Conservation (phyloP, 805 yeast genomes). For the Vanderwaltozyma yarrowii region DNA sequence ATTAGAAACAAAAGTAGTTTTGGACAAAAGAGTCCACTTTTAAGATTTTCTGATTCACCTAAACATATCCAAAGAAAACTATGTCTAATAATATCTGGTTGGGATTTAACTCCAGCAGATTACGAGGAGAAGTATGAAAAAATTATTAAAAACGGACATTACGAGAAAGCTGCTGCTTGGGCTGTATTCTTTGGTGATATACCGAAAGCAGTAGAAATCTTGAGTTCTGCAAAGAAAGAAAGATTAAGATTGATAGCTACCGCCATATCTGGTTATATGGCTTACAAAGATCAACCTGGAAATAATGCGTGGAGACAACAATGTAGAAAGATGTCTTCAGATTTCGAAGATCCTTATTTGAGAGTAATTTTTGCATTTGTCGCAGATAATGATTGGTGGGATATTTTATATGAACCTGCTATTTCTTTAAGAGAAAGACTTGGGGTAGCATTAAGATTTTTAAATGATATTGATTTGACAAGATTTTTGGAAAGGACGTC, state of each 20-base stretch:
- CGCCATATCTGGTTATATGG: slow-evolving; percentile 81
- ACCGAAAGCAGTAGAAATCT: slow-evolving; percentile 65
- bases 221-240: slow-evolving; percentile 64
- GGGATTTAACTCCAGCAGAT: slow-evolving; percentile 73
- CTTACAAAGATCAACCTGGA: slow-evolving; percentile 29
- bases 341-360: slow-evolving; percentile 78
- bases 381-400: slow-evolving; percentile 95
- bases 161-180: slow-evolving; percentile 95
- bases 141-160: slow-evolving; percentile 47
- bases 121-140: slow-evolving; percentile 56
- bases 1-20: slow-evolving; percentile 17
- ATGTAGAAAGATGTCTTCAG: slow-evolving; percentile 81
- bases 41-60: slow-evolving; percentile 18
- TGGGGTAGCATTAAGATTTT: slow-evolving; percentile 81
- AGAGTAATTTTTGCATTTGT: slow-evolving; percentile 89
- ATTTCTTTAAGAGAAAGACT: slow-evolving; percentile 79
- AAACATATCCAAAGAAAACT: slow-evolving; percentile 58
- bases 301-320: slow-evolving; percentile 89
- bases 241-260: slow-evolving; percentile 73
- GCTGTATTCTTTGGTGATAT: slow-evolving; percentile 92
- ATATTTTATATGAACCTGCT: slow-evolving; percentile 81
- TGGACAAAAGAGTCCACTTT: slow-evolving; percentile 14
- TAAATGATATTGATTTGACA: slow-evolving; percentile 69
- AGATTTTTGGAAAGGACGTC: slow-evolving; percentile 62
- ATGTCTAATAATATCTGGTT: slow-evolving; percentile 79